Base-by-base conservation (phyloP, 495 filamentous ascomycete species). In the Penicillium simplicissimum region DNA sequence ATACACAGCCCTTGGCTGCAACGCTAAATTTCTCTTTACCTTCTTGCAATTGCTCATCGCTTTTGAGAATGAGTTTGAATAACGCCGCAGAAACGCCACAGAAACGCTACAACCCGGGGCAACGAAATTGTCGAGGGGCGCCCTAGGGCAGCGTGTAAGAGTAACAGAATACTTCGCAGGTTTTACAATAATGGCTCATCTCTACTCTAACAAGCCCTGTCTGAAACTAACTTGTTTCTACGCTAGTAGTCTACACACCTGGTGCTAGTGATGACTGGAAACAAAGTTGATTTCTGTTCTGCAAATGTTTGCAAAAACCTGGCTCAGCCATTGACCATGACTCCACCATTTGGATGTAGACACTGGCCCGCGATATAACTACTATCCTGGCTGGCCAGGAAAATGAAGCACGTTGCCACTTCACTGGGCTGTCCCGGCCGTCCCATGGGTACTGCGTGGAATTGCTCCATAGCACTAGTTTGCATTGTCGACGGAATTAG, bases 331-430 rank as follows among this genome's bases (percentile, higher is more conserved):
- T 84, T 87, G 6, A 90, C 80, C 17, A 89, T 70, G 21, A 80
- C 78, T 0, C 88, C 87, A 2, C 87, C 86, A 62, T 90, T 90
- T 45, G 87, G 88, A 71, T 91, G 88, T 59, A 91, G 78, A 36
- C 72, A 62, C 60, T 79, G 75, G 10, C 77, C 74, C 10, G 74
- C 76, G 21, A 90, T 85, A 42, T 83, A 84, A 51, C 85, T 87
- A 68, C 89, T 91, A 66, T 94, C 91, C 55, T 80, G 76, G 55
- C 87, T 86, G 0, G 90, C 90, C 67, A 94, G 75, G 74, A 93
- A 93, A 11, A 93, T 89, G 58, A 92, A 90, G 62, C 88, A 93
- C 0, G 88, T 88, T 1, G 89, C 90, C 57, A 95, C 85, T 79
- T 93, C 91, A 61, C 82, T 87, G 1, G 89, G 91, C 73, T 93